Evolutionary conservation across 352 stramenopile genomes (phyloP), one percentile per base, ranked within the genome.

Genomic region (Phytophthora sp.): DNA sequence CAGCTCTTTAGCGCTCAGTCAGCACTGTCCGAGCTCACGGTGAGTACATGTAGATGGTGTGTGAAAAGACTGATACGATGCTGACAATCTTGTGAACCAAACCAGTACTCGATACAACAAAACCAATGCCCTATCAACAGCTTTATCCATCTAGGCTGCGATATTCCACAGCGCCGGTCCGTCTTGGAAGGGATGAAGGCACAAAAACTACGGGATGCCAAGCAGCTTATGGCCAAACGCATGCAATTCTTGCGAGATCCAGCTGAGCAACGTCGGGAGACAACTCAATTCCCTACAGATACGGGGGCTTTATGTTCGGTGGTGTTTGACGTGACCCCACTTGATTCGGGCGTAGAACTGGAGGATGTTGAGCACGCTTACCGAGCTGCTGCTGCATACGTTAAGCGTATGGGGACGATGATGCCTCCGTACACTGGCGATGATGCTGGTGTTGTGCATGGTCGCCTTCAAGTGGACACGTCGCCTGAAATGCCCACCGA

Each of bases 171-270:
- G 29, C 76, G 81, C 0, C 70, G 67, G 7, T 68, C 54, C 13
- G 71, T 72, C 41, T 60, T 90, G 8, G 52, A 79, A 54, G 55
- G 51, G n/a, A 66, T 88, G 50, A 83, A 86, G 23, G 51, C 63
- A 3, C 63, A 79, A 38, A 86, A 88, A 47, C 55, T 90, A 21
- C 74, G 62, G 16, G 59, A 84, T 51, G 78, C 81, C 16, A 62
- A 68, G 39, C 76, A 71, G 35, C 73, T 86, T 38, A 63, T 88
- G 8, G 73, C 73, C 23, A 73, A 79, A 52, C 79, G 81, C 24
- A 74, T 65, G 44, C 79, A 84, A 31, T 84, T 85, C 36, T 54
- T 86, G 4, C n/a, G 24, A 39, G 68, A 84, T 15, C 31, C 70
- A 7, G 60, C 60, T 1, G 71, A 76, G 24, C 29, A 49, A 0